phyloP scores from a whole-genome alignment of 352 stramenopile genomes.

The Globisporangium camurandrum region DNA sequence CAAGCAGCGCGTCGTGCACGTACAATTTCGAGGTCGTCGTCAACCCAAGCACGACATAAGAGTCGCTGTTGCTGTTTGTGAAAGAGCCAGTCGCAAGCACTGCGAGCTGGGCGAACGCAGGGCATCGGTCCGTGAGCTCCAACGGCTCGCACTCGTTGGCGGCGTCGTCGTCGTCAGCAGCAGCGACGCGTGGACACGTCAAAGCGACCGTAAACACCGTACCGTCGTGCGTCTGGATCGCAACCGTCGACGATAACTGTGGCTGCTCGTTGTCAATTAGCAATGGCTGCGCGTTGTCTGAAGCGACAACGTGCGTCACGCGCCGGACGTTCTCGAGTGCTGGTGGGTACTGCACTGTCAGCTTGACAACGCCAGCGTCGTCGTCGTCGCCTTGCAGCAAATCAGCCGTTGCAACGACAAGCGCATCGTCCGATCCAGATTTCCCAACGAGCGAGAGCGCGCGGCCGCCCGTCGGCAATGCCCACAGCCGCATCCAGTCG shows the following conservation, averaged over 20 bases:
- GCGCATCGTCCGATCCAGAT: slow-evolving; percentile 18
- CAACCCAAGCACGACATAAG: slow-evolving; percentile 22
- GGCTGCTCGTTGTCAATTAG: too few species aligned
- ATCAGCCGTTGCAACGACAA: slow-evolving; percentile 10
- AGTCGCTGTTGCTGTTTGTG: slow-evolving; percentile 1
- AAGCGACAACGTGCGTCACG: slow-evolving; percentile 5
- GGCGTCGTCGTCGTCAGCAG: neutral
- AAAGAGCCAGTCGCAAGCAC: slow-evolving; percentile 8
- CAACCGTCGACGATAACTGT: slow-evolving; percentile 7
- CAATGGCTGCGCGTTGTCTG: neutral
- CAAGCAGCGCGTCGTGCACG: slow-evolving; percentile 33
- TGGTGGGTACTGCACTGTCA: slow-evolving; percentile 8
- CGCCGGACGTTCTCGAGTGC: slow-evolving; percentile 10
- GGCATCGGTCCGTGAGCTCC: slow-evolving; percentile 15
- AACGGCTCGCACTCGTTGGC: slow-evolving; percentile 3
- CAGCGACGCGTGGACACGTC: too few species aligned
- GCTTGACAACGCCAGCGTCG: too few species aligned
- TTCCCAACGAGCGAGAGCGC: slow-evolving; percentile 25
- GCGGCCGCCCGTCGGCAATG: neutral
- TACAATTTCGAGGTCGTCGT: slow-evolving; percentile 38
- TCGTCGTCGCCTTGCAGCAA: neutral
- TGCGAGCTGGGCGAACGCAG: slow-evolving; percentile 30
- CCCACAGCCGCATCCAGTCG: slow-evolving; percentile 23
- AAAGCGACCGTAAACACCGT: slow-evolving; percentile 20
- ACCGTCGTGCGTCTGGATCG: slow-evolving; percentile 36